These are phyloP conservation scores for Cryphonectria carpinicola DNA, from an alignment of 2,329 filamentous ascomycete genomes.

Conservation along the genomic window DNA sequence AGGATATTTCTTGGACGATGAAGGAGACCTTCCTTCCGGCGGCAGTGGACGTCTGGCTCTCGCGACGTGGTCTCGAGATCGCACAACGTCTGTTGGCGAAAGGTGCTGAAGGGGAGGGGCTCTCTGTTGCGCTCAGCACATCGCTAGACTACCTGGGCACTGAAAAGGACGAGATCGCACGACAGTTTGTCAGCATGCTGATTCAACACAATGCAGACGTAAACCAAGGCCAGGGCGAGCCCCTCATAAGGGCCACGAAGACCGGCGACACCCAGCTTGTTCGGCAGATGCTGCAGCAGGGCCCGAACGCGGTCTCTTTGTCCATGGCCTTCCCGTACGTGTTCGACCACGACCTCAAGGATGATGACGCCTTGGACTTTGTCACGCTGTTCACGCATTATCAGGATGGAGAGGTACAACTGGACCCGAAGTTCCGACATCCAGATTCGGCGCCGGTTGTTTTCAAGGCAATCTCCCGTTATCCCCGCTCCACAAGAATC, in stretches of 20 bases:
- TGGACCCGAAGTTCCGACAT: slow-evolving; percentile 55
- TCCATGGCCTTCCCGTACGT: slow-evolving; percentile 59
- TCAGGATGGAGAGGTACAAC: slow-evolving; percentile 48
- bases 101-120: slow-evolving; percentile 50
- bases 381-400: slow-evolving; percentile 57
- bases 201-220: slow-evolving; percentile 49
- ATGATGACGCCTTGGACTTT: slow-evolving; percentile 55
- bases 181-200: slow-evolving; percentile 50
- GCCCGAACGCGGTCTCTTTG: slow-evolving; percentile 54
- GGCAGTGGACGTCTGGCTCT: slow-evolving; percentile 50
- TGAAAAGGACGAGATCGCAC: slow-evolving; percentile 45
- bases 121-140: slow-evolving; percentile 50
- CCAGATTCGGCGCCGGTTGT: slow-evolving; percentile 52
- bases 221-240: slow-evolving; percentile 55
- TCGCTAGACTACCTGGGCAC: slow-evolving; percentile 49
- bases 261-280: slow-evolving; percentile 56
- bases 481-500: slow-evolving; percentile 58
- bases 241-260: slow-evolving; percentile 57
- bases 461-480: slow-evolving; percentile 56
- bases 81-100: slow-evolving; percentile 53
- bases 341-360: slow-evolving; percentile 54
- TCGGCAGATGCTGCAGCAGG: slow-evolving; percentile 51
- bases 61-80: slow-evolving; percentile 49
- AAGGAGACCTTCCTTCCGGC: slow-evolving; percentile 48
- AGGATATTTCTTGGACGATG: slow-evolving; percentile 52